Percentiles rank a stretch among this genome's conserved stretches.
Evolutionary conservation across 805 yeast species (phyloP).

Genomic region (Kuraishia floccosa): DNA sequence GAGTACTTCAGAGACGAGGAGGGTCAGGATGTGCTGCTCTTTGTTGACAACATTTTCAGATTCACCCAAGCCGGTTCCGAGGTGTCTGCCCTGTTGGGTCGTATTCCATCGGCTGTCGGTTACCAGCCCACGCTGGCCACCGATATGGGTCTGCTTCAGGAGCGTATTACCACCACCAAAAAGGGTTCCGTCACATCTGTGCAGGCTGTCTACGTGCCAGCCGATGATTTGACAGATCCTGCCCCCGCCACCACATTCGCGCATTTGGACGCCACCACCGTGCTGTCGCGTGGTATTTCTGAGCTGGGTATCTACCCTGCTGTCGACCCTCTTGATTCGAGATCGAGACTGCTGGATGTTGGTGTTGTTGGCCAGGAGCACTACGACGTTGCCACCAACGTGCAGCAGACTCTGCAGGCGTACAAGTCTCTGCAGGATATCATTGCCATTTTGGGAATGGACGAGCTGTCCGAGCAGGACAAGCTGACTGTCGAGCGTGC

Average conservation of each 20-base stretch:
- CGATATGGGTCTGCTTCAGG: constrained; percentile 99
- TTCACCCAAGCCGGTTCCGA: constrained; percentile 99
- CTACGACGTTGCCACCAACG: constrained; percentile 88
- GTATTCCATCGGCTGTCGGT: constrained; percentile 99
- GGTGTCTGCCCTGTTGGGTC: constrained; percentile 98
- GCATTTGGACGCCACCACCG: constrained; percentile 99
- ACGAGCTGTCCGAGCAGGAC: constrained; percentile 97
- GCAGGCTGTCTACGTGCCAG: constrained; percentile 99
- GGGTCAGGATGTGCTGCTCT: constrained; percentile 99
- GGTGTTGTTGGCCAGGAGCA: constrained; percentile 98
- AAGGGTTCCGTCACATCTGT: constrained; percentile 99
- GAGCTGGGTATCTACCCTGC: constrained; percentile 99
- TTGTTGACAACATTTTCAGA: constrained; percentile 99
- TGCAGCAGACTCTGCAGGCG: constrained; percentile 98
- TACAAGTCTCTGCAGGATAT: constrained; percentile 99
- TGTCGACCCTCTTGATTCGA: constrained; percentile 99
- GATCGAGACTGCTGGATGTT: constrained; percentile 96
- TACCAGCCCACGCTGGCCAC: constrained; percentile 99
- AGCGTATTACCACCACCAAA: constrained; percentile 98
- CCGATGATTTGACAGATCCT: constrained; percentile 99
- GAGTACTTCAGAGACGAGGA: constrained; percentile 99
- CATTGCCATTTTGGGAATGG: constrained; percentile 99
- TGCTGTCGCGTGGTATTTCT: constrained; percentile 98
- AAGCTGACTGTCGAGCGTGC: constrained; percentile 99
- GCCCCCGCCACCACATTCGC: constrained; percentile 99